Evolutionary conservation across 1,139 yeast genomes (phyloP).

Genomic region (Suhomyces ambrosiae): DNA sequence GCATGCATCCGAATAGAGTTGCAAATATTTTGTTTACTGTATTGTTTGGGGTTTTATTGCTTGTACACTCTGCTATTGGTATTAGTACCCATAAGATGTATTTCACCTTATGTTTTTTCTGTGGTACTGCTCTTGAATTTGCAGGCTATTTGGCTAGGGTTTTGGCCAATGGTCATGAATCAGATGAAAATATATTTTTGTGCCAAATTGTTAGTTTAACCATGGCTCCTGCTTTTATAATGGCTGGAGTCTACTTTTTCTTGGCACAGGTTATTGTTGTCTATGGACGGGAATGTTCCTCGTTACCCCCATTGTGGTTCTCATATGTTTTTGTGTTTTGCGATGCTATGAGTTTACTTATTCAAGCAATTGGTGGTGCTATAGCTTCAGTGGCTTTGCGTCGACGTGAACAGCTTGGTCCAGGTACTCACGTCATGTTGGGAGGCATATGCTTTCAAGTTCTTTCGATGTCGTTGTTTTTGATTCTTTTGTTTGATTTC

Average conservation of each 20-base stretch:
- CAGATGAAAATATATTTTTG: constrained; percentile 26
- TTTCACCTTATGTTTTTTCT: constrained; percentile 23
- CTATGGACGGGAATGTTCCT: constrained; percentile 29
- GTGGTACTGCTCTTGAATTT: constrained; percentile 23
- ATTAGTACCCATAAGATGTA: constrained; percentile 15
- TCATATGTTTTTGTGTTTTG: constrained; percentile 39
- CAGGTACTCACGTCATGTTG: constrained; percentile 40
- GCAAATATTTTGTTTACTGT: constrained; percentile 33
- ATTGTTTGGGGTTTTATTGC: constrained; percentile 26
- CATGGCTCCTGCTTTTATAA: constrained; percentile 42
- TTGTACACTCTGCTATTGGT: constrained; percentile 10
- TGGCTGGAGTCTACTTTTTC: constrained; percentile 43
- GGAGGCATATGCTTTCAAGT: constrained; percentile 45
- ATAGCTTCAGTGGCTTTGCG: constrained; percentile 31
- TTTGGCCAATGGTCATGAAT: constrained; percentile 19
- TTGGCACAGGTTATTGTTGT: constrained; percentile 37
- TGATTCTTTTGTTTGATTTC: constrained; percentile 31
- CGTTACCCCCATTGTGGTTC: constrained; percentile 36
- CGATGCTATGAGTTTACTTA: constrained; percentile 34
- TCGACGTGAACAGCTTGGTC: constrained; percentile 17
- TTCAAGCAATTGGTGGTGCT: constrained; percentile 45
- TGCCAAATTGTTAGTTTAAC: constrained; percentile 40
- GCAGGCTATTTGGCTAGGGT: constrained; percentile 30
- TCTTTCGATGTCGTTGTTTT: constrained; percentile 37
- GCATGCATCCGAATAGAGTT: constrained; percentile 24